Conservation (phyloP, 2,329 filamentous ascomycete species). For the Pezicula carpinea region DNA sequence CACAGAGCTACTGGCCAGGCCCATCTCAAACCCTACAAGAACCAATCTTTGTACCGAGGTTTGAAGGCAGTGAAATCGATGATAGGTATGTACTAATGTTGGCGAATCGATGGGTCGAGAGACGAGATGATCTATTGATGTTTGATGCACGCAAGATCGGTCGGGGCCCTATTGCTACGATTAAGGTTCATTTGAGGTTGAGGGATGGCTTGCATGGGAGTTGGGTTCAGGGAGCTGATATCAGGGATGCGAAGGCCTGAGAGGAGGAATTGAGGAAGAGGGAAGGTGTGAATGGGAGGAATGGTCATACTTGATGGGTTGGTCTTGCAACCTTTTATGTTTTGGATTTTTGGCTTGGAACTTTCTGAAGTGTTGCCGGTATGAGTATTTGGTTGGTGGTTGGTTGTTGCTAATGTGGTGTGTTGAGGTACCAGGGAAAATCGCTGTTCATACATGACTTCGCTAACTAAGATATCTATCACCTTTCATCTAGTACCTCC, state of each 20-base stretch:
- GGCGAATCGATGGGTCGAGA: background rate
- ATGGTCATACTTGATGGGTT: too few relatives aligned
- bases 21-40: background rate
- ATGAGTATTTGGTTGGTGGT: too few relatives aligned
- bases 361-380: too few relatives aligned
- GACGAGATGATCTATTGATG: background rate
- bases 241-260: background rate
- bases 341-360: too few relatives aligned
- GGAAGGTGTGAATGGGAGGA: too few relatives aligned
- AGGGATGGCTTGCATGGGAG: background rate
- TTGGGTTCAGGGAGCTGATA: background rate
- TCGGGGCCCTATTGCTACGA: background rate
- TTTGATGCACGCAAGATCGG: background rate
- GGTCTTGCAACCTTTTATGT: too few relatives aligned
- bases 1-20: background rate
- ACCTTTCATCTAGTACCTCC: too few relatives aligned
- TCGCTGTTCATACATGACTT: too few relatives aligned
- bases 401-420: too few relatives aligned
- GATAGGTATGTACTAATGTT: background rate
- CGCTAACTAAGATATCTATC: too few relatives aligned
- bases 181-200: background rate
- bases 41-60: background rate
- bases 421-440: too few relatives aligned
- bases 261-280: too few relatives aligned
- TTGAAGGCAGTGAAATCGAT: background rate